Conservation (phyloP, 2,329 filamentous ascomycete species). For the Westerdykella aurantiaca region DNA sequence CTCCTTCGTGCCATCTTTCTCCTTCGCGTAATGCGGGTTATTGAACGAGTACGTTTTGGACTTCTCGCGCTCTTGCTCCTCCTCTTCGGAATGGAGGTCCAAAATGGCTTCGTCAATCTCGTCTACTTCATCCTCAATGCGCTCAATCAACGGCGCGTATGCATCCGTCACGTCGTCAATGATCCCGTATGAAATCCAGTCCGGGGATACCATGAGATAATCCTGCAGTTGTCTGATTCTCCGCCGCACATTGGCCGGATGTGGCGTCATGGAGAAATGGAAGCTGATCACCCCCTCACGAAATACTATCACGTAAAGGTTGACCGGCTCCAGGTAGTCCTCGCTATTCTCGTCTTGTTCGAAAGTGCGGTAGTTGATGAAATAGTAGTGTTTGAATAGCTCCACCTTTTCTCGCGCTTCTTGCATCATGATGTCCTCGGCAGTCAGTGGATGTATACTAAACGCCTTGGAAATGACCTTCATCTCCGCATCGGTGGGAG, state of each 20-base stretch:
- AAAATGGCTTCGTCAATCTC: conserved; percentile 93
- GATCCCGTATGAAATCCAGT: conserved; percentile 97
- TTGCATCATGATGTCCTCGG: conserved; percentile 95
- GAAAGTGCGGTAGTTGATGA: conserved; percentile 96
- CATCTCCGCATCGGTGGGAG: conserved; percentile 92
- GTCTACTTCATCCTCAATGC: conserved; percentile 93
- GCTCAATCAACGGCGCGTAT: conserved; percentile 85
- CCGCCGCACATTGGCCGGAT: conserved; percentile 90
- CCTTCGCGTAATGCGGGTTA: conserved; percentile 32
- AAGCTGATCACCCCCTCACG: conserved; percentile 92
- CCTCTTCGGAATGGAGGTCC: conserved; percentile 61
- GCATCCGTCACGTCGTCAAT: conserved; percentile 98
- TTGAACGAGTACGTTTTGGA: conserved; percentile 21
- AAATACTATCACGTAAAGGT: conserved; percentile 97
- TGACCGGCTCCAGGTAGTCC: conserved; percentile 88
- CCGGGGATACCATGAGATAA: conserved; percentile 84
- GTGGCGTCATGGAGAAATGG: conserved; percentile 93
- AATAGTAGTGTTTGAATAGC: conserved; percentile 95
- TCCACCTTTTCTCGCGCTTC: conserved; percentile 98
- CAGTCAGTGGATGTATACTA: conserved; percentile 89
- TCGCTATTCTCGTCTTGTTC: conserved; percentile 89
- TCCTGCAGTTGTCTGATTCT: conserved; percentile 90
- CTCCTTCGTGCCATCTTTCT: conserved; percentile 39
- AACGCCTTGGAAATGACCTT: conserved; percentile 87
- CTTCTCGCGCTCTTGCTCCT: conserved; percentile 39